Conservation (phyloP, 2,329 filamentous ascomycete species). For the Fusarium bactridioides region DNA sequence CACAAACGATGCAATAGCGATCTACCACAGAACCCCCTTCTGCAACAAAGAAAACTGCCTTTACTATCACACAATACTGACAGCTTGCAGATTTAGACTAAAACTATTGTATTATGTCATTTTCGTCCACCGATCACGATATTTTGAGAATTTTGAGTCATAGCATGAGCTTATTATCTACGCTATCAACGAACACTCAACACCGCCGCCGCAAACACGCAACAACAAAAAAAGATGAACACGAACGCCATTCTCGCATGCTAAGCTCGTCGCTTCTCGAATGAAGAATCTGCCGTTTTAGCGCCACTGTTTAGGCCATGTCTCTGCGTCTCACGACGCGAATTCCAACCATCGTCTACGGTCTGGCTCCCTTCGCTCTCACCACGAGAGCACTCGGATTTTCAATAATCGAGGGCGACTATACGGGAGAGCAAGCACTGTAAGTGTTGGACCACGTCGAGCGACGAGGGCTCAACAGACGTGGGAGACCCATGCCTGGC, state of each 20-base stretch:
- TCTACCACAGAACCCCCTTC: no score
- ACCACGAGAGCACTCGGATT: background rate
- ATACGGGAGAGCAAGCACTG: slow-evolving; percentile 37
- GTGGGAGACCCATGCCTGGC: slow-evolving; percentile 69
- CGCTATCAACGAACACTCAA: background rate
- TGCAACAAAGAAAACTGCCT: background rate
- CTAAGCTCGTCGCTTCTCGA: background rate
- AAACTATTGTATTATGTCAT: accelerated
- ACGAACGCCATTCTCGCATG: background rate
- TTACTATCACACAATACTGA: accelerated
- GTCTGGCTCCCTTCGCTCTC: background rate
- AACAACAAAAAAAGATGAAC: background rate
- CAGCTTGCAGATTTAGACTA: accelerated
- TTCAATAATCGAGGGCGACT: background rate
- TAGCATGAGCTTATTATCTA: slow-evolving; percentile 24
- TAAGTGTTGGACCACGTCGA: slow-evolving; percentile 50
- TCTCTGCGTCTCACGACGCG: background rate
- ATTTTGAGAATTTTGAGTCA: background rate
- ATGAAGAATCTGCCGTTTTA: background rate
- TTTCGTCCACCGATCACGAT: background rate
- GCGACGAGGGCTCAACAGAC: slow-evolving; percentile 50
- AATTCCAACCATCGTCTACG: background rate
- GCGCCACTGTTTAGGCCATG: background rate
- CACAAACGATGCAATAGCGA: background rate
- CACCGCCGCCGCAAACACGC: background rate